Conservation (phyloP, 1,284 basidiomycete species). For the Cutaneotrichosporon dermatis region DNA sequence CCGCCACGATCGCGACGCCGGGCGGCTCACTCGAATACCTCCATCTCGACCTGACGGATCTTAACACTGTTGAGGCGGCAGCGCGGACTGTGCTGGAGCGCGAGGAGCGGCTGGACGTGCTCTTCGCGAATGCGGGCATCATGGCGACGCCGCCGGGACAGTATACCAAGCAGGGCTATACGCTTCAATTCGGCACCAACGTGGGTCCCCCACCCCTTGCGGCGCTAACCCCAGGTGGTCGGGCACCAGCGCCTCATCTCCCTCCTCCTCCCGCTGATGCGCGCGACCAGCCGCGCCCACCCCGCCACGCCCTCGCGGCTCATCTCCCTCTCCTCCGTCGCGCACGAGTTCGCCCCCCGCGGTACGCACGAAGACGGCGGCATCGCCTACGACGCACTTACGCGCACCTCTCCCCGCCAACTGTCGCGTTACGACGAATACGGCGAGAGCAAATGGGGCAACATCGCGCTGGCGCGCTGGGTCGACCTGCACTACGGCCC, state of each 20-base stretch:
- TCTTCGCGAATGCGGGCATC: conserved; percentile 57
- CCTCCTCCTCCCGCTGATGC: conserved; percentile 55
- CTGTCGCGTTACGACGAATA: conserved; percentile 47
- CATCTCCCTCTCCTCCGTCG: conserved; percentile 52
- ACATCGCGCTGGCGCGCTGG: conserved; percentile 33
- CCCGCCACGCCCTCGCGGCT: conserved; percentile 50
- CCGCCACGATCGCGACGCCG: background rate
- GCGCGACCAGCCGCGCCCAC: conserved; percentile 32
- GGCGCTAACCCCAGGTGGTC: conserved; percentile 23
- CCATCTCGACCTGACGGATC: conserved; percentile 58
- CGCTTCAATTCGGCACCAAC: conserved; percentile 57
- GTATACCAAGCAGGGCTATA: conserved; percentile 55
- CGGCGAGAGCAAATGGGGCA: conserved; percentile 55
- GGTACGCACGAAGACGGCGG: conserved; percentile 15
- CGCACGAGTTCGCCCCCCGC: conserved; percentile 33
- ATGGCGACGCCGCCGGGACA: conserved; percentile 46
- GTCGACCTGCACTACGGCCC: conserved; percentile 24
- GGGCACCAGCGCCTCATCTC: conserved; percentile 55
- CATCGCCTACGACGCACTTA: conserved; percentile 27
- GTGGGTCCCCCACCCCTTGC: conserved; percentile 16
- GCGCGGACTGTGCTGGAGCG: conserved; percentile 52
- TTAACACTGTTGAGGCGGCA: conserved; percentile 55
- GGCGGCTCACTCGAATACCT: conserved; percentile 32
- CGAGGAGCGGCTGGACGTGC: conserved; percentile 45
- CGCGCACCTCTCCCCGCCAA: conserved; percentile 14